Evolutionary conservation across 805 yeast genomes (phyloP).

Genomic region (Metschnikowia peoriensis): DNA sequence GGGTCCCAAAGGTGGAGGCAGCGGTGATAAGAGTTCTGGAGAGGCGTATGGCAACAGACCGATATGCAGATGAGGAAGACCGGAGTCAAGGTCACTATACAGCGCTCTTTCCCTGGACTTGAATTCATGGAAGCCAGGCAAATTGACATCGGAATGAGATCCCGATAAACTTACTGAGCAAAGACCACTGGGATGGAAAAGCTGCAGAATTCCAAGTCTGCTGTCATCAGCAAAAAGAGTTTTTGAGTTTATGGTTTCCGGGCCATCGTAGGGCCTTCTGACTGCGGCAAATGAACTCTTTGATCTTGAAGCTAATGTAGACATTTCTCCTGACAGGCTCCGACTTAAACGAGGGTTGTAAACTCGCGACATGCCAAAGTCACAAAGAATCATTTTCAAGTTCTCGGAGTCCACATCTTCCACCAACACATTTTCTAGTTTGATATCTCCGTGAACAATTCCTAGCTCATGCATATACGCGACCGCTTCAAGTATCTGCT

Average conservation of each 20-base stretch:
- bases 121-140: constrained; percentile 16
- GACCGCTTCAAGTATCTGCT: constrained; percentile 59
- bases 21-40: constrained; percentile 73
- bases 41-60: constrained; percentile 94
- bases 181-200: constrained; percentile 30
- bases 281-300: constrained; percentile 32
- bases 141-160: constrained; percentile 9
- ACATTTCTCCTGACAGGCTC: constrained; percentile 19
- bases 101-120: constrained; percentile 12
- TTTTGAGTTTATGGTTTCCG: constrained; percentile 25
- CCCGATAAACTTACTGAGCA: constrained; percentile 17
- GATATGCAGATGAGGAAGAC: constrained; percentile 63
- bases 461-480: constrained; percentile 56
- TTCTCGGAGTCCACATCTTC: constrained; percentile 43
- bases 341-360: constrained; percentile 30
- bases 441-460: constrained; percentile 79
- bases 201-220: constrained; percentile 31
- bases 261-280: constrained; percentile 37
- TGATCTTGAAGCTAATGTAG: constrained; percentile 27
- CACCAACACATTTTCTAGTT: constrained; percentile 75
- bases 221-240: constrained; percentile 30
- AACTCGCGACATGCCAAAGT: constrained; percentile 76
- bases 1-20: constrained; percentile 61
- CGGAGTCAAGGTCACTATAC: constrained; percentile 30
- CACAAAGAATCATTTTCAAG: constrained; percentile 63